Evolutionary conservation across 139 green algal species (phyloP).

Genomic region (Chlorokybus atmophyticus): DNA sequence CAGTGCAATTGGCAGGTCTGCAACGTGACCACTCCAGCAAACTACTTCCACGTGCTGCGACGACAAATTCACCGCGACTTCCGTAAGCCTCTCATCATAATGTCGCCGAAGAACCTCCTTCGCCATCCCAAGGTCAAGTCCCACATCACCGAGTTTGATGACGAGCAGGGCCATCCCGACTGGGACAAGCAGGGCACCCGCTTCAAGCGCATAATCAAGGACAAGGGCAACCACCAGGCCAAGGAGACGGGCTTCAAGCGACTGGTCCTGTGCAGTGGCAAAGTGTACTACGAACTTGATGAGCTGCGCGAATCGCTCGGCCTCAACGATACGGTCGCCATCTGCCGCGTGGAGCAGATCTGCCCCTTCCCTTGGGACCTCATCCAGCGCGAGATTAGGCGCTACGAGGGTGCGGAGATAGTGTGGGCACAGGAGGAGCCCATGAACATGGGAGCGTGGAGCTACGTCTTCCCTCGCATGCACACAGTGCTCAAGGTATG

Average conservation of each 20-base stretch:
- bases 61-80: constrained; percentile 77
- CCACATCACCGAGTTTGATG: constrained; percentile 78
- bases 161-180: constrained; percentile 32
- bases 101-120: constrained; percentile 90
- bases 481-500: constrained; percentile 52
- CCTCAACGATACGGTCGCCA: constrained; percentile 50
- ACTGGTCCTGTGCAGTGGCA: constrained; percentile 85
- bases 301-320: constrained; percentile 59
- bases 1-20: constrained; percentile 81
- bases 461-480: constrained; percentile 67
- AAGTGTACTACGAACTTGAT: constrained; percentile 96
- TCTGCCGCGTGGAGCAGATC: constrained; percentile 90
- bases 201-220: constrained; percentile 98
- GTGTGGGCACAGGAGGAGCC: constrained; percentile 93
- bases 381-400: constrained; percentile 71
- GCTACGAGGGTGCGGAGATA: constrained; percentile 65
- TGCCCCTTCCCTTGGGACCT: constrained; percentile 95
- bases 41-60: constrained; percentile 97
- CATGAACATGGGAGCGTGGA: constrained; percentile 95
- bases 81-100: constrained; percentile 91
- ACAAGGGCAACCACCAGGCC: constrained; percentile 43
- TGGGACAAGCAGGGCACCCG: constrained; percentile 55
- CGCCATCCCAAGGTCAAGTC: constrained; percentile 73
- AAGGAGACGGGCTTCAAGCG: constrained; percentile 51
- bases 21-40: constrained; percentile 92